Percentiles rank a stretch among this genome's conserved stretches.
These are phyloP conservation scores for Cochlearia excelsa DNA, from an alignment of 345 rosid genomes.

Conservation along the genomic window DNA sequence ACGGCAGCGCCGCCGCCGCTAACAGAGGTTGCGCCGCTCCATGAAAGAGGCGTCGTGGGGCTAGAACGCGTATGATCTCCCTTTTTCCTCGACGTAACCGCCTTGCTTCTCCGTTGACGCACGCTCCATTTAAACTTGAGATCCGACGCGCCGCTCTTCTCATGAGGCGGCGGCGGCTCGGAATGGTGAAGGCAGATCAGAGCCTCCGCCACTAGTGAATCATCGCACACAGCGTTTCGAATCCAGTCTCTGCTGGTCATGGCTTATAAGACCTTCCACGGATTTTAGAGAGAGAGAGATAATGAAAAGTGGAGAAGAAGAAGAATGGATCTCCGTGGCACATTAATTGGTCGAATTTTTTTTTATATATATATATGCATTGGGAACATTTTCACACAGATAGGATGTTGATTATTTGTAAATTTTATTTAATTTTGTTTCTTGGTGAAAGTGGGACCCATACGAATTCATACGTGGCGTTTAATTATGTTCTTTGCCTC, in stretches of 20 bases:
- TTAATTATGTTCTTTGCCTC: constrained; percentile 10
- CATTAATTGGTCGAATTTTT: constrained; percentile 27
- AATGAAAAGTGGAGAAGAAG: constrained; percentile 36
- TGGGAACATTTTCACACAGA: constrained; percentile 30
- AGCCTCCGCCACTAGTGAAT: constrained; percentile 57
- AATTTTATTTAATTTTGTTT: constrained; percentile 19
- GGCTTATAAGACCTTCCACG: constrained; percentile 16
- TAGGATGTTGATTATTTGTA: constrained; percentile 16
- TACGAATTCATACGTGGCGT: constrained; percentile 34
- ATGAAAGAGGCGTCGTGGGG: constrained; percentile 84
- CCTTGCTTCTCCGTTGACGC: constrained; percentile 62
- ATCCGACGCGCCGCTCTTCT: constrained; percentile 26
- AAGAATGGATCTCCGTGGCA: constrained; percentile 33
- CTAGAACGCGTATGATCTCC: constrained; percentile 53
- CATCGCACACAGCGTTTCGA: constrained; percentile 49
- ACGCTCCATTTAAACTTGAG: constrained; percentile 63
- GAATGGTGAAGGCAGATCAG: constrained; percentile 52
- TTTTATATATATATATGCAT: constrained; percentile 12
- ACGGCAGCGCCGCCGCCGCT: constrained; percentile 41
- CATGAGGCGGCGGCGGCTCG: constrained; percentile 15
- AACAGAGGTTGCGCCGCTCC: constrained; percentile 72
- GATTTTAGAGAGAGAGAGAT: constrained; percentile 24
- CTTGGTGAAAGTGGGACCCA: constrained; percentile 34
- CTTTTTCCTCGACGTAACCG: constrained; percentile 35
- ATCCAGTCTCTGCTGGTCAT: constrained; percentile 71